Evolutionary conservation across 2,329 filamentous ascomycete genomes (phyloP).

Genomic region (Xylaria sp.): DNA sequence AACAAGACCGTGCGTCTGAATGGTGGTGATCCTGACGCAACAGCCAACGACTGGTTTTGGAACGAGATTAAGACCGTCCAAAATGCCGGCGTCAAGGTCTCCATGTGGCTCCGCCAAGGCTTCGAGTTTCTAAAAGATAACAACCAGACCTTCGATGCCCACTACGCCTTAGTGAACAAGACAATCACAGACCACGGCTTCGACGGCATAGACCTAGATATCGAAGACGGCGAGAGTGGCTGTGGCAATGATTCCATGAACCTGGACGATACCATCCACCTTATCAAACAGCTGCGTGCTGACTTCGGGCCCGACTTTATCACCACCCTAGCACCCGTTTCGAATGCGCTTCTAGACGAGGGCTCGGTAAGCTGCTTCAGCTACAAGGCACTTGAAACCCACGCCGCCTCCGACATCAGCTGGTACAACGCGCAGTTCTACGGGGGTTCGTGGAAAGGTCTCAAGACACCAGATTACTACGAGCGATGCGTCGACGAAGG

Average conservation of each 20-base stretch:
- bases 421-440: slow-evolving; percentile 33
- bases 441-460: background rate
- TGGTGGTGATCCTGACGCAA: slow-evolving; percentile 7
- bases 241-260: background rate
- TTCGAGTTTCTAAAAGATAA: slow-evolving; percentile 22
- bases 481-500: background rate
- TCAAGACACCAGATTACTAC: background rate
- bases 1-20: slow-evolving; percentile 29
- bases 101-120: slow-evolving; percentile 25
- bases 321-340: slow-evolving; percentile 30
- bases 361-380: slow-evolving; percentile 26
- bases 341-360: slow-evolving; percentile 24
- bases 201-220: slow-evolving; percentile 31
- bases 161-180: slow-evolving; percentile 21
- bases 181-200: slow-evolving; percentile 25
- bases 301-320: slow-evolving; percentile 33
- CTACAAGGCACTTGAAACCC: slow-evolving; percentile 26
- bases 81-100: slow-evolving; percentile 26
- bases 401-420: slow-evolving; percentile 17
- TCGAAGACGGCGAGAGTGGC: background rate
- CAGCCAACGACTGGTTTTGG: slow-evolving; percentile 26
- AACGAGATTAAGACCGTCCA: slow-evolving; percentile 31
- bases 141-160: slow-evolving; percentile 18
- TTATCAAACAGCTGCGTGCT: background rate
- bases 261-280: background rate